Evolutionary conservation across 345 rosid species (phyloP), one percentile per base, ranked within the genome.

Genomic region (Excoecaria agallocha): DNA sequence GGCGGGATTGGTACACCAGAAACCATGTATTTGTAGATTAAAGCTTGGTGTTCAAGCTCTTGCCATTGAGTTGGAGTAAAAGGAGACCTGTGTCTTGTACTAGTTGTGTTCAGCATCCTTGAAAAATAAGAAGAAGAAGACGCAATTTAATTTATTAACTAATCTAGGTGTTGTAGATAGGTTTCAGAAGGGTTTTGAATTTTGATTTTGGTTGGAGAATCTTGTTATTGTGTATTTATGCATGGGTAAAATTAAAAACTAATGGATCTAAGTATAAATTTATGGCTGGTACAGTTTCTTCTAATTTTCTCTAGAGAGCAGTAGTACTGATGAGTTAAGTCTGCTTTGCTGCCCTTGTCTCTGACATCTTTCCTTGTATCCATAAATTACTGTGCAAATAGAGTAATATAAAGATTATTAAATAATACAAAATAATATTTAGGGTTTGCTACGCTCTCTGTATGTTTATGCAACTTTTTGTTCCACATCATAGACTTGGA

Each of bases 31-130:
- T 93, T 93, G 95, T 81, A 93, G 68, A 93, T 82, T 62, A 87
- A 85, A 79, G 97, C 97, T 81, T 93, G 98, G 46, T 84, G 85
- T 79, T 90, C 93, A 56, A 93, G 90, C 79, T 93, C 97, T 79
- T 91, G 85, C 93, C 91, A 90, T 68, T 93, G 98, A 70, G 80
- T 80, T 79, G 84, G 81, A 70, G 96, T 91, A 70, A 93, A 93
- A 56, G 86, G 92, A 76, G 86, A 85, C 77, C 86, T 85, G 71
- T 84, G 84, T 67, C 82, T 85, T 66, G 76, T 64, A 70, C 78
- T 79, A 7, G 58, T 45, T 56, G 79, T 38, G 50, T 45, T 83
- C 80, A 86, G 66, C 87, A 84, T 87, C 74, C 66, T 74, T 72
- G 10, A 48, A 52, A 10, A 70, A 46, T 19, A 45, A 30, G 17